Conservation (phyloP, 1,284 basidiomycete species). For the Chondrostereum purpureum region DNA sequence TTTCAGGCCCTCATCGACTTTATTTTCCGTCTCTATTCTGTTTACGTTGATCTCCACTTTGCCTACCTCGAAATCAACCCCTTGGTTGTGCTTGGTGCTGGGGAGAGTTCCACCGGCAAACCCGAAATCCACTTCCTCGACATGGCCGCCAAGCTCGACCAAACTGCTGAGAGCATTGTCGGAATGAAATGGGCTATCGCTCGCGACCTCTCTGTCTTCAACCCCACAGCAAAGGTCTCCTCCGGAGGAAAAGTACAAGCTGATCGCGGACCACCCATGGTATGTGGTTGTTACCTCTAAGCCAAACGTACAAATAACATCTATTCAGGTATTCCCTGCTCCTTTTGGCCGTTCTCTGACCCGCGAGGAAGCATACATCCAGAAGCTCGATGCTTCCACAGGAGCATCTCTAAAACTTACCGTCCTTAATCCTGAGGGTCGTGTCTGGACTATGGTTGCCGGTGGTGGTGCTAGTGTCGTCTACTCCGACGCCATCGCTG, state of each 20-base stretch:
- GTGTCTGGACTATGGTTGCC: conserved; percentile 99
- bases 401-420: conserved; percentile 98
- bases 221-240: conserved; percentile 37
- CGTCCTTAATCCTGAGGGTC: conserved; percentile 90
- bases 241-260: conserved; percentile 60
- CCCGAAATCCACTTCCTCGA: conserved; percentile 94
- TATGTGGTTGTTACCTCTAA: conserved; percentile 21
- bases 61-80: conserved; percentile 99
- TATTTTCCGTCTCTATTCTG: conserved; percentile 90
- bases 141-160: conserved; percentile 99
- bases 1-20: conserved; percentile 77
- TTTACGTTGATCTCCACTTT: conserved; percentile 97
- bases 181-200: conserved; percentile 99
- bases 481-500: conserved; percentile 83
- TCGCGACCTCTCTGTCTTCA: conserved; percentile 79
- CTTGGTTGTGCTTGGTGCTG: conserved; percentile 87
- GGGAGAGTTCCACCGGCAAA: conserved; percentile 51
- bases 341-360: conserved; percentile 98
- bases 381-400: conserved; percentile 94
- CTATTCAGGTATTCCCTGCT: conserved; percentile 85
- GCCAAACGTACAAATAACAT: neutral
- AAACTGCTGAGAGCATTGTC: conserved; percentile 96
- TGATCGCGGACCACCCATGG: conserved; percentile 97
- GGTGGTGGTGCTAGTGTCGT: conserved; percentile 78
- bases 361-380: conserved; percentile 99